These are phyloP conservation scores for Lentinula aciculospora DNA, from an alignment of 768 basidiomycete genomes.

Conservation along the genomic window DNA sequence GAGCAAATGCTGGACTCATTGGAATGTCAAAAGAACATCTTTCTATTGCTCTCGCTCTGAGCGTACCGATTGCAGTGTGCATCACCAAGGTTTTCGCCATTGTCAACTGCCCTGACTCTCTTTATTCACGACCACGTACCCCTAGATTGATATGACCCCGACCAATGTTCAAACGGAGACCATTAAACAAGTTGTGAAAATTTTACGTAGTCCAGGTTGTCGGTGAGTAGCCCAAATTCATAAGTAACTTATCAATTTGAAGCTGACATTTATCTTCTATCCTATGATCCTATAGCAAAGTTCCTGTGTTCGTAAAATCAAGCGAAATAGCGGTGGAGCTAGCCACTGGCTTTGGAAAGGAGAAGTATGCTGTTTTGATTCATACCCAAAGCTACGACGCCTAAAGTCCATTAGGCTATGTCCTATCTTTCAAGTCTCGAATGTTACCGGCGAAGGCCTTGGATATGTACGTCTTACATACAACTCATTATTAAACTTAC, in stretches of 20 bases:
- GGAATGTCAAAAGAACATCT: constrained; percentile 96
- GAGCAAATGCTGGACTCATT: constrained; percentile 88
- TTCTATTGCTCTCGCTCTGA: constrained; percentile 89
- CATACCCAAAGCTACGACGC: neutral
- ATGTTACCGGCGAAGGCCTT: constrained; percentile 91
- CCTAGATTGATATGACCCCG: constrained; percentile 94
- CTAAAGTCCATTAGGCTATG: constrained; percentile 54
- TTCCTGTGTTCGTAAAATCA: constrained; percentile 80
- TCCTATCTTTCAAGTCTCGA: constrained; percentile 89
- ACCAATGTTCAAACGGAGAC: constrained; percentile 89
- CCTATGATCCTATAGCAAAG: constrained; percentile 47
- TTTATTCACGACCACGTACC: neutral
- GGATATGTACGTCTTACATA: constrained; percentile 48
- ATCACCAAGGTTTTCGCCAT: constrained; percentile 72
- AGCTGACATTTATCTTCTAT: neutral
- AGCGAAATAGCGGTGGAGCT: constrained; percentile 77
- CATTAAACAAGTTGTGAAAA: constrained; percentile 87
- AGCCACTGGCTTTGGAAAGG: constrained; percentile 65
- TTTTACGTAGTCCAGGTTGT: constrained; percentile 89
- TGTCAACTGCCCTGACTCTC: neutral
- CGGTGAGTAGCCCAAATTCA: constrained; percentile 38
- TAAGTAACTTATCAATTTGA: too few species aligned
- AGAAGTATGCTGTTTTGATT: constrained; percentile 42
- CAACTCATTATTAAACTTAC: neutral
- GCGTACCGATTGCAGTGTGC: constrained; percentile 89